Conservation (phyloP, 345 rosid species). For the Eucalyptus regnans region DNA sequence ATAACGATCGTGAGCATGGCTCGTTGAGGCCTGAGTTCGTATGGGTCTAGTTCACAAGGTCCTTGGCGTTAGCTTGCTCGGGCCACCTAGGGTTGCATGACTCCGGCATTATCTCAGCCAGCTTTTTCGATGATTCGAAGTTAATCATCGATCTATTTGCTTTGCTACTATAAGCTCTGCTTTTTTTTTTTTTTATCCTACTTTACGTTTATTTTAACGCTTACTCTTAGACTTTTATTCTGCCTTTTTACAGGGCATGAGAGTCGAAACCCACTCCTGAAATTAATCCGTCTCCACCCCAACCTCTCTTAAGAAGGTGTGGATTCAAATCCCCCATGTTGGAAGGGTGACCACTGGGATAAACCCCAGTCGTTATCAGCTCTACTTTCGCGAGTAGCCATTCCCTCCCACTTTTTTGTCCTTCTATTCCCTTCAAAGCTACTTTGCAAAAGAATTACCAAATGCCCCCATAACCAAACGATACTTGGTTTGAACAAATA, state of each 20-base stretch:
- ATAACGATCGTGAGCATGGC: fast-evolving
- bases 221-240: too few relatives aligned
- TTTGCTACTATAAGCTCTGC: too few relatives aligned
- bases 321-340: too few relatives aligned
- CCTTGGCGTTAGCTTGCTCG: fast-evolving
- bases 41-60: fast-evolving
- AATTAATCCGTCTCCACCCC: too few relatives aligned
- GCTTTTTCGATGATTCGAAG: too few relatives aligned
- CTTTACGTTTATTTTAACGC: too few relatives aligned
- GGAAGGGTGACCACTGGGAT: too few relatives aligned
- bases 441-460: fast-evolving
- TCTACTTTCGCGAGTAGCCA: neutral
- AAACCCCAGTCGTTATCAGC: too few relatives aligned
- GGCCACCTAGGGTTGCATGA: fast-evolving
- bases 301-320: too few relatives aligned
- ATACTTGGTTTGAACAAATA: neutral
- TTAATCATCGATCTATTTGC: neutral
- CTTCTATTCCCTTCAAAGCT: neutral
- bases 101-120: fast-evolving
- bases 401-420: fast-evolving
- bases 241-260: too few relatives aligned
- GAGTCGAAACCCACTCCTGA: too few relatives aligned
- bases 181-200: too few relatives aligned
- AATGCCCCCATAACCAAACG: fast-evolving
- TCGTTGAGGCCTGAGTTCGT: fast-evolving